These are phyloP conservation scores for Skeletonema grethae DNA, from an alignment of 108 stramenopile species.

Conservation along the genomic window DNA sequence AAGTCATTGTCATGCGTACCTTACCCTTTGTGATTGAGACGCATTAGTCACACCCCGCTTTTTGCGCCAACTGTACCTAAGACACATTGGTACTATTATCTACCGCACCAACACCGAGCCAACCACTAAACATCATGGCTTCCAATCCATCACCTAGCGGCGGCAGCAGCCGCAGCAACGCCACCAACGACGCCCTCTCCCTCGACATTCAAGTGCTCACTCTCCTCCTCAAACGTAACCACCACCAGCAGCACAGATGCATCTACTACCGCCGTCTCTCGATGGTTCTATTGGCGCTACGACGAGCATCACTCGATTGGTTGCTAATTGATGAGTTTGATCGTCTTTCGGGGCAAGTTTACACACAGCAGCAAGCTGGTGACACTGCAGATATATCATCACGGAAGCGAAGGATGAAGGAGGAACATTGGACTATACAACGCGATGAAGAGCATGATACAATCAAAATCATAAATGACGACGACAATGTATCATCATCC, in stretches of 20 bases:
- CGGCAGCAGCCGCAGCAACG: neutral
- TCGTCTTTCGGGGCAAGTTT: neutral
- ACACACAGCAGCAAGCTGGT: neutral
- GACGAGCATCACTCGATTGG: constrained; percentile 14
- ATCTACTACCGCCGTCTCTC: constrained; percentile 63
- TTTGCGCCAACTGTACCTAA: neutral
- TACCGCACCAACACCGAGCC: neutral
- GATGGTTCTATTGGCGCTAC: constrained; percentile 52
- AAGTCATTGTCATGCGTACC: neutral
- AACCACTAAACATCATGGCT: neutral
- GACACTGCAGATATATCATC: neutral
- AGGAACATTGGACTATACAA: constrained; percentile 36
- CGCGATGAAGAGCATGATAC: constrained; percentile 9
- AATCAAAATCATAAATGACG: neutral
- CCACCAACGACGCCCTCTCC: constrained; percentile 36
- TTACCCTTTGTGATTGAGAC: neutral
- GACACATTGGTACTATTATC: no score
- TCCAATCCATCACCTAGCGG: neutral
- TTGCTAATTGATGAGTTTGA: constrained; percentile 8
- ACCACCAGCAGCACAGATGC: constrained; percentile 65
- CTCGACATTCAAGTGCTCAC: constrained; percentile 64
- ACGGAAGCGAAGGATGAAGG: constrained; percentile 2
- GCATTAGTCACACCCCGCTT: neutral
- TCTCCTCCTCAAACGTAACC: constrained; percentile 63
- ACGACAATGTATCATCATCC: constrained; percentile 1